Percentiles rank a stretch among this genome's conserved stretches.
phyloP scores from a whole-genome alignment of 1,284 basidiomycete genomes.

The Exobasidium cylindrosporum region DNA sequence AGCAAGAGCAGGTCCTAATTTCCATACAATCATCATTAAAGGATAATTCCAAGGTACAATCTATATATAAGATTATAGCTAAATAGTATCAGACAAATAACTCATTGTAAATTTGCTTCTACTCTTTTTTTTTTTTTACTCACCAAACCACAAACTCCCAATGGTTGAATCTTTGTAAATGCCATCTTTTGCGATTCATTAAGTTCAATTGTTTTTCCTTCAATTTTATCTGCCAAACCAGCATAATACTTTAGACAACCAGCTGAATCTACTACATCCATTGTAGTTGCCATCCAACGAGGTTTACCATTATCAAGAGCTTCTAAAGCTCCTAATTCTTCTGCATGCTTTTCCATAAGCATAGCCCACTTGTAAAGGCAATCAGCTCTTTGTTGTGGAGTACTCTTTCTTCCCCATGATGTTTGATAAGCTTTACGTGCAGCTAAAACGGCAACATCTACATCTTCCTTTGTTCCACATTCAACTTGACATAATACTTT shows the following conservation, averaged over 20 bases:
- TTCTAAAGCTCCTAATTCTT: constrained; percentile 20
- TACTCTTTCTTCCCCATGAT: constrained; percentile 21
- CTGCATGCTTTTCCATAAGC: constrained; percentile 22
- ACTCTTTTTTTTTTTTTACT: too few relatives aligned
- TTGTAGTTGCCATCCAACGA: constrained; percentile 21
- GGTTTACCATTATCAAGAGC: constrained; percentile 28
- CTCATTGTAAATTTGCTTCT: constrained; percentile 65
- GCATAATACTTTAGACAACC: constrained; percentile 18
- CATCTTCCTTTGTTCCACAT: constrained; percentile 20
- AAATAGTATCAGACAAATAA: background rate
- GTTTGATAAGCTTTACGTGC: constrained; percentile 22
- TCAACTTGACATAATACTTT: constrained; percentile 22
- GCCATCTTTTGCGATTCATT: constrained; percentile 14
- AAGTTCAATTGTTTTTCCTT: constrained; percentile 18
- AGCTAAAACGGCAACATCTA: constrained; percentile 30
- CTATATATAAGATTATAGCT: background rate
- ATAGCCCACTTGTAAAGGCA: constrained; percentile 24
- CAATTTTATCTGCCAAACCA: constrained; percentile 18
- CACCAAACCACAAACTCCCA: constrained; percentile 14
- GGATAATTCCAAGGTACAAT: constrained; percentile 33
- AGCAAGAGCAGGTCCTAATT: constrained; percentile 33
- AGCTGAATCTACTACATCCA: constrained; percentile 17
- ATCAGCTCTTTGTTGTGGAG: constrained; percentile 16
- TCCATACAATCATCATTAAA: constrained; percentile 27
- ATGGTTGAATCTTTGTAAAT: constrained; percentile 12